A percentile compares a stretch with the other conserved stretches of the same genome.
These are phyloP conservation scores for Blastobotrys apis DNA, from an alignment of 1,139 yeast species.

Conservation along the genomic window DNA sequence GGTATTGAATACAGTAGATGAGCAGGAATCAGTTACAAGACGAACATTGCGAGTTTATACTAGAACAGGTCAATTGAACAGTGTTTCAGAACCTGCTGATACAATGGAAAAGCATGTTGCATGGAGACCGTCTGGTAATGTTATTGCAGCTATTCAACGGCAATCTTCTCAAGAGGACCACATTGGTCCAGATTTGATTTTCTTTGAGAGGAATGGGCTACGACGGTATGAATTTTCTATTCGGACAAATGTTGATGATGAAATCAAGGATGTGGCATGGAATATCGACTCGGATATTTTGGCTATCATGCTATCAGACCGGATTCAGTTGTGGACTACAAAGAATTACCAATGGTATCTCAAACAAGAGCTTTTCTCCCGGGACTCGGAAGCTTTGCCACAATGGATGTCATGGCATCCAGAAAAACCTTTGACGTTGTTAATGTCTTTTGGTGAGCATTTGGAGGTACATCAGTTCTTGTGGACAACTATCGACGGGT, in stretches of 20 bases:
- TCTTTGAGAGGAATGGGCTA: constrained; percentile 90
- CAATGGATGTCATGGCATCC: constrained; percentile 60
- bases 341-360: constrained; percentile 95
- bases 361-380: constrained; percentile 63
- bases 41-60: constrained; percentile 81
- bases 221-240: constrained; percentile 83
- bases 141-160: constrained; percentile 80
- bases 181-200: constrained; percentile 41
- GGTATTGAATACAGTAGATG: constrained; percentile 61
- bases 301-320: constrained; percentile 57
- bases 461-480: constrained; percentile 69
- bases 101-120: constrained; percentile 67
- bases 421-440: constrained; percentile 72
- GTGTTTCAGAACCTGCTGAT: constrained; percentile 89
- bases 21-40: constrained; percentile 47
- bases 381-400: constrained; percentile 18
- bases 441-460: constrained; percentile 39
- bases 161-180: constrained; percentile 28
- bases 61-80: constrained; percentile 68
- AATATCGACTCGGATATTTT: constrained; percentile 76
- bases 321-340: constrained; percentile 82
- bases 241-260: constrained; percentile 49
- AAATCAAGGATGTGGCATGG: constrained; percentile 64
- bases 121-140: constrained; percentile 90
- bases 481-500: constrained; percentile 61